Evolutionary conservation across 768 basidiomycete genomes (phyloP), one percentile per base, ranked within the genome.

Genomic region (Auriscalpium microsporum): DNA sequence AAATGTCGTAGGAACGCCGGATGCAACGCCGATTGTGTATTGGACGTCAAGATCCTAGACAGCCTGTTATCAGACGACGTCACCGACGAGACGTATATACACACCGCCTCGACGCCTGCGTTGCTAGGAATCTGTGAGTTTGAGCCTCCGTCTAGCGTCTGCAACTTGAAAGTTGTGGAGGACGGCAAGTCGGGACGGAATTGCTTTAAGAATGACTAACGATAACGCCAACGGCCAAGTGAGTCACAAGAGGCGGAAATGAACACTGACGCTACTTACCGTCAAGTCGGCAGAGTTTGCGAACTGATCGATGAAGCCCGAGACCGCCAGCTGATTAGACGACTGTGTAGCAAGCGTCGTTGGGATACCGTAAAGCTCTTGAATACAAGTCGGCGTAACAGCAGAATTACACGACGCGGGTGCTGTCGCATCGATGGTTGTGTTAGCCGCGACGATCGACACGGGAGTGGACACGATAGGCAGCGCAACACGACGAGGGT

Each of bases 331-430:
- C 48, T 47, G 48, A 56, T 68, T 69, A 10, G 58, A 50, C 6
- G 47, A 8, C 21, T 66, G 48, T 0, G 63, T 67, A 2, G 68
- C 68, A 1, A 61, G 49, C 0, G 71, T 67, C 16, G 67, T 61
- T 1, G 72, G 71, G 42, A 74, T 68, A 14, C 68, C 67, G 58
- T 72, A 74, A 8, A 72, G 50, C 13, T 66, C 68, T 50, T 71
- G 68, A 4, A 72, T 46, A 36, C 67, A 71, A 4, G 63, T 55
- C 0, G 70, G 69, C 2, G 67, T 69, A 50, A 69, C 54, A 10
- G 42, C 45, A 13, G 28, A 3, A 44, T 38, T 45, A 40, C 54
- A 55, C 8, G 33, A 34, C 3, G 48, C 36, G 11, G 49, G 54
- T 7, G 33, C 54, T 14, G 54, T 28, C 21, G n/a, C 23, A 17